Base-by-base conservation (phyloP, 176 grass and related monocot genomes). In the Chrysopogon serrulatus region DNA sequence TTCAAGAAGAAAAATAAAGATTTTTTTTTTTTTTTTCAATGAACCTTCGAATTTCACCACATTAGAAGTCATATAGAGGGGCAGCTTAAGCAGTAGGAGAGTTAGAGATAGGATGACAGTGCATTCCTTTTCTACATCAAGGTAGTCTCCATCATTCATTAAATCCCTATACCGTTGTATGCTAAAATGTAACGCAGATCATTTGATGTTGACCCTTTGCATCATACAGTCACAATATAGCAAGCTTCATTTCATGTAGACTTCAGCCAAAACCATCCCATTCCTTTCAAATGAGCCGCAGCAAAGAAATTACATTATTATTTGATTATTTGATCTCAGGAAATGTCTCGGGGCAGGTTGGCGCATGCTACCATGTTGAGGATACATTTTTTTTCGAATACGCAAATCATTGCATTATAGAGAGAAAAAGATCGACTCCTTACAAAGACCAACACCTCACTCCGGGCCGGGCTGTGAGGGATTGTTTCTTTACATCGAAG, bases 1-100 rank as follows among this genome's bases (percentile, higher is more conserved):
- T 26, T 59, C n/a, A 26, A 59, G 56, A 24, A 57, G 26, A 59
- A 59, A 57, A 24, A 10, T 45, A 83, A 43, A 73, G 24, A 71
- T 77, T 83, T 49, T n/a, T n/a, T n/a, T n/a, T n/a, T n/a, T n/a
- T n/a, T n/a, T n/a, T 44, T 63, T 82, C 23, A 77, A 37, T 15
- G 39, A n/a, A 7, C 8, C 18, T 65, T 48, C 60, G 15, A 44
- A 19, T 17, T 34, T 34, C 19, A 74, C 27, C 28, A 18, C 5
- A 35, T 74, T 74, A 53, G 45, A 51, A 54, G 47, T 75, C 31
- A 12, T 74, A 32, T 33, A 74, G 45, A 74, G 45, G 10, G 45
- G 31, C 30, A 73, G 44, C 44, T 32, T 48, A 3, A 15, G 31
- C 73, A 75, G 32, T 24, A 56, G 18, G 53, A 37, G 31, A 35